These are phyloP conservation scores for Myotisia sp. DNA, from an alignment of 2,329 filamentous ascomycete genomes.

Conservation along the genomic window DNA sequence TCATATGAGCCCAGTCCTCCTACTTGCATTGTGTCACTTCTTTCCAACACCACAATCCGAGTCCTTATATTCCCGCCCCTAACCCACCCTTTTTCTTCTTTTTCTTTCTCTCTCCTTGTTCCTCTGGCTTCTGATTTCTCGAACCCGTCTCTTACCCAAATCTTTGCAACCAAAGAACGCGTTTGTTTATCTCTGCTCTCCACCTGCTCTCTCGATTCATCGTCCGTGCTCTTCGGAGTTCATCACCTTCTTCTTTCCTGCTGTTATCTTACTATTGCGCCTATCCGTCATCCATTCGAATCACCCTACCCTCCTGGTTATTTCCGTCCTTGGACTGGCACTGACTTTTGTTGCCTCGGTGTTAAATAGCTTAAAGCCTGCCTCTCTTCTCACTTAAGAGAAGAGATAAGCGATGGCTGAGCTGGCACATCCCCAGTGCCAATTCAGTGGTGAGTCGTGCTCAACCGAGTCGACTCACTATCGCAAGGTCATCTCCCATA, in stretches of 20 bases:
- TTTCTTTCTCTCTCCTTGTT: neutral
- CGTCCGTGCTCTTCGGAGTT: neutral
- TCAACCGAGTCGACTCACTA: conserved; percentile 32
- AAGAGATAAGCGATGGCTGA: neutral
- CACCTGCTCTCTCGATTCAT: neutral
- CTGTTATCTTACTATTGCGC: neutral
- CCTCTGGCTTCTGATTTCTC: neutral
- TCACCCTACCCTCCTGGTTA: neutral
- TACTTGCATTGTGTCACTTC: neutral
- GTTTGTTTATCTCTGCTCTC: no score
- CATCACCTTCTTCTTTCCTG: neutral
- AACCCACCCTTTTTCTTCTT: neutral
- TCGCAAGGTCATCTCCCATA: conserved; percentile 65
- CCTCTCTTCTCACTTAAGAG: neutral
- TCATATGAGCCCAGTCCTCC: neutral
- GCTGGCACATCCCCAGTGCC: conserved; percentile 7
- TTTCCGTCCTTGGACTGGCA: neutral
- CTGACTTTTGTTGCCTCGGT: neutral
- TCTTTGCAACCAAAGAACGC: no score
- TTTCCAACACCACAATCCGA: neutral
- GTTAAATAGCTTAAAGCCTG: neutral
- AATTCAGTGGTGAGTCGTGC: conserved; percentile 13
- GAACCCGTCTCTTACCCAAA: neutral
- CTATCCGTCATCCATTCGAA: neutral
- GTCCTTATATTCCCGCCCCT: neutral